Evolutionary conservation across 768 basidiomycete genomes (phyloP).

Genomic region (Xerocomellus chrysenteron): DNA sequence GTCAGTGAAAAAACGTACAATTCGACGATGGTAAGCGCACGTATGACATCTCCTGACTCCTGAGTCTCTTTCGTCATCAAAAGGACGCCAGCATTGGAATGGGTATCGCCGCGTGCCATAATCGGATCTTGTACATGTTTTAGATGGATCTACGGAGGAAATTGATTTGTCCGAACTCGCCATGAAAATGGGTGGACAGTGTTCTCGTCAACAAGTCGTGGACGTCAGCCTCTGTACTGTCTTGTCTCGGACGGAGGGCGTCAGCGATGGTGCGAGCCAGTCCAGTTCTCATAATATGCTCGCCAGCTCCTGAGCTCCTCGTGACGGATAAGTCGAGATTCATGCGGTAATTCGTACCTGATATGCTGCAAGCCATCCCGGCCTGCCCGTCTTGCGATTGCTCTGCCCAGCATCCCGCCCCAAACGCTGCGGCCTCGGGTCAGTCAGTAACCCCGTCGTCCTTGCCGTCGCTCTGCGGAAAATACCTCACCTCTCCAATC

Average conservation of each 20-base stretch:
- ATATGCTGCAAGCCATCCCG: slow-evolving; percentile 68
- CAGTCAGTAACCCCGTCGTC: background rate
- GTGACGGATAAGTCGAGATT: background rate
- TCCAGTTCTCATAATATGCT: slow-evolving; percentile 58
- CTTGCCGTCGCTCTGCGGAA: background rate
- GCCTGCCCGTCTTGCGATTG: slow-evolving; percentile 20
- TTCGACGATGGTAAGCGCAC: slow-evolving; percentile 20
- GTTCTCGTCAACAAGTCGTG: slow-evolving; percentile 51
- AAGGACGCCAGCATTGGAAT: slow-evolving; percentile 61
- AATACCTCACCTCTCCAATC: slow-evolving; percentile 61
- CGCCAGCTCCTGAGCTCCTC: slow-evolving; percentile 58
- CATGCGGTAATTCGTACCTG: slow-evolving; percentile 33
- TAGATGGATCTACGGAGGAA: background rate
- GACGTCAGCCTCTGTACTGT: slow-evolving; percentile 43
- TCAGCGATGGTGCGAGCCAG: slow-evolving; percentile 59
- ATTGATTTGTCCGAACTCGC: slow-evolving; percentile 37
- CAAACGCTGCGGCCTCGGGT: slow-evolving; percentile 63
- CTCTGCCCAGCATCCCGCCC: slow-evolving; percentile 77
- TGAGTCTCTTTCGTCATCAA: slow-evolving; percentile 52
- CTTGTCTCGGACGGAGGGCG: slow-evolving; percentile 30
- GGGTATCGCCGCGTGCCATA: slow-evolving; percentile 37
- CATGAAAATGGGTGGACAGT: slow-evolving; percentile 49
- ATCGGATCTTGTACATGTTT: slow-evolving; percentile 34
- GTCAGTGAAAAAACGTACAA: background rate
- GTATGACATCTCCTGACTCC: slow-evolving; percentile 22